phyloP scores from a whole-genome alignment of 2,329 filamentous ascomycete genomes.

The Hymenoscyphus occultus region DNA sequence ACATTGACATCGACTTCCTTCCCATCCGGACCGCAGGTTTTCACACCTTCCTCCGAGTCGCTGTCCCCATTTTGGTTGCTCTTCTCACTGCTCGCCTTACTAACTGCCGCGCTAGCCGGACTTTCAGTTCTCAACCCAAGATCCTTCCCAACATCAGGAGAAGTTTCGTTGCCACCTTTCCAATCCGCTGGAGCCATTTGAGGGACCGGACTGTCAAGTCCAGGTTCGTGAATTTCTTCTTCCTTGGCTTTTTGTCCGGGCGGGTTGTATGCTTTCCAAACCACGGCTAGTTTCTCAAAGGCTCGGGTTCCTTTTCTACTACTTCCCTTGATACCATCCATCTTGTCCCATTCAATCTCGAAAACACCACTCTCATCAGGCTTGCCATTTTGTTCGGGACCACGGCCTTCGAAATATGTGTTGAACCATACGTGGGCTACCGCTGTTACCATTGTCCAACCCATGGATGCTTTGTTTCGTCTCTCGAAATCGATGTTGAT shows the following conservation, averaged over 20 bases:
- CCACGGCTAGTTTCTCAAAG: constrained; percentile 77
- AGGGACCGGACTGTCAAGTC: constrained; percentile 63
- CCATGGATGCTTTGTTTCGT: constrained; percentile 74
- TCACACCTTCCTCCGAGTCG: constrained; percentile 29
- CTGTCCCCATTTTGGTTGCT: constrained; percentile 34
- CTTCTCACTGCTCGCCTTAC: constrained; percentile 68
- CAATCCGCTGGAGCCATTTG: constrained; percentile 69
- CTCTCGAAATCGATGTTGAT: constrained; percentile 88
- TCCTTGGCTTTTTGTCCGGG: constrained; percentile 24
- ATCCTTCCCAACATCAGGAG: constrained; percentile 54
- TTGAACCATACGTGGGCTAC: constrained; percentile 98
- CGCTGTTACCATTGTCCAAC: constrained; percentile 85
- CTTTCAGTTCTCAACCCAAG: constrained; percentile 66
- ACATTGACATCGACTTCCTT: constrained; percentile 31
- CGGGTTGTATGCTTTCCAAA: constrained; percentile 62
- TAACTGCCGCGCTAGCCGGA: constrained; percentile 63
- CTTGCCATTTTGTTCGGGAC: constrained; percentile 63
- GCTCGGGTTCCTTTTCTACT: constrained; percentile 76
- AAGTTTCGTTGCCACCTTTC: constrained; percentile 56
- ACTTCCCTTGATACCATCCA: constrained; percentile 95
- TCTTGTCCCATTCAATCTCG: constrained; percentile 68
- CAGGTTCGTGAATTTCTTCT: constrained; percentile 61
- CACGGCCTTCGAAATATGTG: constrained; percentile 81
- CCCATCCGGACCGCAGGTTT: constrained; percentile 27
- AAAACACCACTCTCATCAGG: constrained; percentile 69